phyloP scores from a whole-genome alignment of 1,139 yeast genomes.

The Diutina scorzettiae region DNA sequence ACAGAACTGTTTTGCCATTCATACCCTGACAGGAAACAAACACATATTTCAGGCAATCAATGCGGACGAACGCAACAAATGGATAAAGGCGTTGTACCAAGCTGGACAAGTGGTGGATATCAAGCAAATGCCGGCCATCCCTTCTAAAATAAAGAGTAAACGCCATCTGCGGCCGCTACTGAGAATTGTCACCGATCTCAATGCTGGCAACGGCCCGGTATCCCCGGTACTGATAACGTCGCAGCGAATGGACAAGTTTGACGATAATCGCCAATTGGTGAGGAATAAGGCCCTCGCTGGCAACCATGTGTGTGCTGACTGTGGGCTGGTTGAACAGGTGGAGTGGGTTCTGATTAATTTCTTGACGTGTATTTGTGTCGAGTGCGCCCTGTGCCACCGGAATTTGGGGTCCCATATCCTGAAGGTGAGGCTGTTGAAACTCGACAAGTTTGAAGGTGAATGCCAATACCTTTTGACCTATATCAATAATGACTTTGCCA shows the following conservation, averaged over 20 bases:
- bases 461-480: conserved; percentile 25
- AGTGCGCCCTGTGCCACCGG: conserved; percentile 59
- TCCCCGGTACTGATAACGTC: conserved; percentile 1
- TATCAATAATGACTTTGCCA: conserved; percentile 29
- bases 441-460: conserved; percentile 38
- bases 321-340: conserved; percentile 51
- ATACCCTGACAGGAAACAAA: conserved; percentile 57
- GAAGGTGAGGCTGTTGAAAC: conserved; percentile 35
- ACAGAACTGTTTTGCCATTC: conserved; percentile 60
- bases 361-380: conserved; percentile 63
- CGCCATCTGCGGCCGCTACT: background rate
- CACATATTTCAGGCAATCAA: conserved; percentile 71
- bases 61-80: conserved; percentile 53
- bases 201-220: background rate
- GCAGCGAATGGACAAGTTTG: background rate
- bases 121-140: conserved; percentile 2
- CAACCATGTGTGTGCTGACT: conserved; percentile 67
- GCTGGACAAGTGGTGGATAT: conserved; percentile 30
- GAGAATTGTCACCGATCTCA: background rate
- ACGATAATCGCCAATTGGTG: background rate
- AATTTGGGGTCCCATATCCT: conserved; percentile 41
- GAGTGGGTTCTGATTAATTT: conserved; percentile 86
- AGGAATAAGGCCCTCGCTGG: conserved; percentile 21
- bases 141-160: background rate
- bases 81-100: conserved; percentile 52